Base-by-base conservation (phyloP, 2,329 filamentous ascomycete genomes). In the Talaromyces sp. region DNA sequence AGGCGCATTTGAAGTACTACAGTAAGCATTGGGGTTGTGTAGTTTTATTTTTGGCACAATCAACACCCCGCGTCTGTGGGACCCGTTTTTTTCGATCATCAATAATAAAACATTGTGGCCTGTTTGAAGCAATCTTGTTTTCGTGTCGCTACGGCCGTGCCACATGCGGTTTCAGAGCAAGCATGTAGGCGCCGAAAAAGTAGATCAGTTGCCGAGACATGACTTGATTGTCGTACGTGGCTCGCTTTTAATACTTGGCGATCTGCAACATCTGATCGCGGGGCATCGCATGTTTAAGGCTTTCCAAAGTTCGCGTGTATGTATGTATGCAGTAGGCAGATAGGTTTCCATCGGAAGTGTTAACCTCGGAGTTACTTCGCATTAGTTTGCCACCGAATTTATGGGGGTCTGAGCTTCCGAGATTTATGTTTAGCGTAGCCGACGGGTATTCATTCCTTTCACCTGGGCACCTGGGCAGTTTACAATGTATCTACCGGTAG, bases 221-320 rank as follows among this genome's bases (percentile, higher is more conserved):
- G 19, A 7, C n/a, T 35, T 7, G 13, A 14, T 16, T 5, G 33
- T 9, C 29, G 13, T 33, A 44, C 29, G 42, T 44, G 42, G 42
- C 42, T 33, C 19, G 29, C 29, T 5, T 29, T 19, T n/a, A 14
- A n/a, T 27, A 27, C 6, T 13, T 11, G 27, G 27, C 27, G n/a
- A 32, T 32, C 42, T 44, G 17, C 41, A 22, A 32, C 33, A 44
- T 44, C 42, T 44, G 42, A 44, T 10, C 42, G 29, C 41, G 24
- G 41, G 27, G 29, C 30, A 44, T 16, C 36, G 10, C 17, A 37
- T 37, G n/a, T 13, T 10, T 39, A 10, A 19, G 19, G 10, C 10
- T 3, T 20, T 16, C n/a, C 10, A 16, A 39, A 11, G 10, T n/a
- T n/a, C n/a, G n/a, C n/a, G n/a, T n/a, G n/a, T n/a, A n/a, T n/a